Conservation (phyloP, 2,329 filamentous ascomycete genomes). For the Arthrobotrys iridis region DNA sequence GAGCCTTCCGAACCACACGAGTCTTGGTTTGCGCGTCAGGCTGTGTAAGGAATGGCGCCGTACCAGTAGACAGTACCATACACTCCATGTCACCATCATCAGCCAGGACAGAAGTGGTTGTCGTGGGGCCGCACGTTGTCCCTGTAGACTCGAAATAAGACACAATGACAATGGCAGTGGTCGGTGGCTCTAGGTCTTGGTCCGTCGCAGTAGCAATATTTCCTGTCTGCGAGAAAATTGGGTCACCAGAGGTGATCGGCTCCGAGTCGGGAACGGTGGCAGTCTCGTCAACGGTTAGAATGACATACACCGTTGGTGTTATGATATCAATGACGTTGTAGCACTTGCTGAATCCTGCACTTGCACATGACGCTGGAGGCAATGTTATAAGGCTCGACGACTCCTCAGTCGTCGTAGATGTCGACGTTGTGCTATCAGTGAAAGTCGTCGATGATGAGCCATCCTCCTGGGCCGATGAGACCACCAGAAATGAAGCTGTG, state of each 20-base stretch:
- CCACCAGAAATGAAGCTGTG: slow-evolving; percentile 12
- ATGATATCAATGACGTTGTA: slow-evolving; percentile 19
- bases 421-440: not conserved
- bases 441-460: not conserved
- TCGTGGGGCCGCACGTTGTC: slow-evolving; percentile 26
- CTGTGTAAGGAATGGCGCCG: not conserved
- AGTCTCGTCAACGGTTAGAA: slow-evolving; percentile 28
- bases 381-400: slow-evolving; percentile 9
- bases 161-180: slow-evolving; percentile 16
- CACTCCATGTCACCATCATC: slow-evolving; percentile 6
- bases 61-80: not conserved
- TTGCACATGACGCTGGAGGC: slow-evolving; percentile 26
- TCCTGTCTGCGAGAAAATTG: slow-evolving; percentile 31
- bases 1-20: slow-evolving; percentile 36
- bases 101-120: slow-evolving; percentile 23
- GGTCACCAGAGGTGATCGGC: slow-evolving; percentile 46
- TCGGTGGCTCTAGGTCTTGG: not conserved
- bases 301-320: slow-evolving; percentile 42
- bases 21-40: slow-evolving; percentile 41
- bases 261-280: slow-evolving; percentile 7
- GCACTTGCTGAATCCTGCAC: slow-evolving; percentile 15
- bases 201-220: slow-evolving; percentile 36
- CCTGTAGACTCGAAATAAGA: slow-evolving; percentile 15
- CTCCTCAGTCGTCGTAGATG: slow-evolving; percentile 16
- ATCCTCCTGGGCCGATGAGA: slow-evolving; percentile 6